These are phyloP conservation scores for Pseudovirgaria hyperparasitica DNA, from an alignment of 2,329 filamentous ascomycete species.

Conservation along the genomic window DNA sequence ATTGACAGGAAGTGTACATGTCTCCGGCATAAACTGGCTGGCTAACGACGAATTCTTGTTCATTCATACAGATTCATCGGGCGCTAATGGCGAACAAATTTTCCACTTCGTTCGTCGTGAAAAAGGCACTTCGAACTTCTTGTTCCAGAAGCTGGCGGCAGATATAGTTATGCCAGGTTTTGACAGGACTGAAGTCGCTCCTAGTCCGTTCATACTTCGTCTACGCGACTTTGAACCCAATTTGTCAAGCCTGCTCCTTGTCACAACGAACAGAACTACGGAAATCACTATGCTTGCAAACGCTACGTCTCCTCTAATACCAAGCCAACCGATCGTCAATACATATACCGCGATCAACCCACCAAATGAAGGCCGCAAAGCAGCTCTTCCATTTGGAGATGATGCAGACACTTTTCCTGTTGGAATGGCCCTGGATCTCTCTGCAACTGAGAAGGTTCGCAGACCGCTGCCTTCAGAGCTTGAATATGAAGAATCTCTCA, in stretches of 20 bases:
- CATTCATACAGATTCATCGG: slow-evolving; percentile 48
- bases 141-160: slow-evolving; percentile 61
- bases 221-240: slow-evolving; percentile 70
- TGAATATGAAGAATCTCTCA: slow-evolving; percentile 65
- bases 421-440: slow-evolving; percentile 74
- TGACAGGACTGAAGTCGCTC: slow-evolving; percentile 44
- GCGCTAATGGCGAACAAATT: slow-evolving; percentile 41
- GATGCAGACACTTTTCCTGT: slow-evolving; percentile 65
- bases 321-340: slow-evolving; percentile 47
- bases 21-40: slow-evolving; percentile 76
- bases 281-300: slow-evolving; percentile 70
- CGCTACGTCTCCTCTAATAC: slow-evolving; percentile 54
- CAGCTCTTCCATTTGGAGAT: slow-evolving; percentile 41
- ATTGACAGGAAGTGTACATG: slow-evolving; percentile 50
- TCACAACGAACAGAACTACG: slow-evolving; percentile 66
- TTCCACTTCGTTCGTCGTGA: slow-evolving; percentile 70
- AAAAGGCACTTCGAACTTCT: slow-evolving; percentile 44
- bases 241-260: slow-evolving; percentile 67
- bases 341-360: slow-evolving; percentile 64
- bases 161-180: slow-evolving; percentile 10
- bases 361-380: slow-evolving; percentile 60
- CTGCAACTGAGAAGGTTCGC: slow-evolving; percentile 62
- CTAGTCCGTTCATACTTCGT: slow-evolving; percentile 67
- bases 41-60: slow-evolving; percentile 76
- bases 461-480: slow-evolving; percentile 65